Conservation (phyloP, 140 eudicot species). For the Ambrosia hybrid region DNA sequence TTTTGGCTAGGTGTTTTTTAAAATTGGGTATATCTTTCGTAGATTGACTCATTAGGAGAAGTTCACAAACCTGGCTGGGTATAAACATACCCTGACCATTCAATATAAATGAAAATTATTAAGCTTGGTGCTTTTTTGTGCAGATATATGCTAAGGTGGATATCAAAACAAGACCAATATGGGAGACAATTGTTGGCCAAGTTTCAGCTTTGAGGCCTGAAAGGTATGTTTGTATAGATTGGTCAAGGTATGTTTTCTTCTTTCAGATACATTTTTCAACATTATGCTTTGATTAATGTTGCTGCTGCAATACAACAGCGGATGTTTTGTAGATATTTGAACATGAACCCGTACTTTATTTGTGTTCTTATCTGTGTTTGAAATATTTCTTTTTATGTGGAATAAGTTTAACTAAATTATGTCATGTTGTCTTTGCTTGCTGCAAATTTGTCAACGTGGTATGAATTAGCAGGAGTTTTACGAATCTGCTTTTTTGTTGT, state of each 20-base stretch:
- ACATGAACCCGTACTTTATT: slow-evolving; percentile 7
- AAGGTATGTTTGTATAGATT: slow-evolving; percentile 69
- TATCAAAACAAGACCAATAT: slow-evolving; percentile 51
- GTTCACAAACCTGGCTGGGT: too few relatives aligned
- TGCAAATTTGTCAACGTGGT: slow-evolving; percentile 84
- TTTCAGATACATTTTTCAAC: slow-evolving; percentile 22
- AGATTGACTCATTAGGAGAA: too few relatives aligned
- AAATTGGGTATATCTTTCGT: too few relatives aligned
- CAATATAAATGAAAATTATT: too few relatives aligned
- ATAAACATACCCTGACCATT: too few relatives aligned
- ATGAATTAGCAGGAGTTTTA: too few relatives aligned
- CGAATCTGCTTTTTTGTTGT: too few relatives aligned
- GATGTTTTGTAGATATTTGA: too few relatives aligned
- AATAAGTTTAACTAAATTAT: too few relatives aligned
- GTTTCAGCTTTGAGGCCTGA: slow-evolving; percentile 64
- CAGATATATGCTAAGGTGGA: slow-evolving; percentile 73
- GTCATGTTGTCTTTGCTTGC: slow-evolving; percentile 24
- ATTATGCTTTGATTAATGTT: slow-evolving; percentile 11
- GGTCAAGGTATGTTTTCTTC: slow-evolving; percentile 73
- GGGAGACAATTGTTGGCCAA: slow-evolving; percentile 68
- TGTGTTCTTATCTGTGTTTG: not conserved
- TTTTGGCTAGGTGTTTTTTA: too few relatives aligned
- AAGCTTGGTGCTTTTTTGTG: slow-evolving; percentile 10
- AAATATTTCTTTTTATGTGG: slow-evolving; percentile 12
- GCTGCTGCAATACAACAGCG: too few relatives aligned